Evolutionary conservation across 2,329 filamentous ascomycete species (phyloP).

Genomic region (Aureobasidium subglaciale): DNA sequence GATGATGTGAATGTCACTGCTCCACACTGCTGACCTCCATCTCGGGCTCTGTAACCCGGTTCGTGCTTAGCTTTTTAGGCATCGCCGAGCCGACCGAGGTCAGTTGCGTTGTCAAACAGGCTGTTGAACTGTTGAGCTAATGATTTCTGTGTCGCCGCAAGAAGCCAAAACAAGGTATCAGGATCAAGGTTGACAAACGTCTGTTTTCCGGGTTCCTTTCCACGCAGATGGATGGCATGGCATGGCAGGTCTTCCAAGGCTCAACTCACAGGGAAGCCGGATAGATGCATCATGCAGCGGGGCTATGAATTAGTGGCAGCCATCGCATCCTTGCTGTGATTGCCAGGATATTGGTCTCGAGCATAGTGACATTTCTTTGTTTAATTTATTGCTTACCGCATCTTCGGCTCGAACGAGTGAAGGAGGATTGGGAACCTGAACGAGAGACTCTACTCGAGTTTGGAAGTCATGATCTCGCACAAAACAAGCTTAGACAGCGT

Average conservation of each 20-base stretch:
- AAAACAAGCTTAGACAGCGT: background rate
- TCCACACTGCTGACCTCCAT: background rate
- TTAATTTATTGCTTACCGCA: background rate
- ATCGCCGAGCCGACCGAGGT: background rate
- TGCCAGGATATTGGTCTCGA: background rate
- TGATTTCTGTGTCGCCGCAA: background rate
- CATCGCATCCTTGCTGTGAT: background rate
- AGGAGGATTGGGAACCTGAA: no score
- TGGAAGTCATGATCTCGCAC: background rate
- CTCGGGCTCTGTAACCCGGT: background rate
- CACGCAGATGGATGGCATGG: no score
- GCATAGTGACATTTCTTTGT: no score
- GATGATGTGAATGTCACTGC: background rate
- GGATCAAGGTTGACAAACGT: background rate
- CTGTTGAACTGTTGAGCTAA: background rate
- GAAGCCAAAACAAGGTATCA: background rate
- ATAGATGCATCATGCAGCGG: background rate
- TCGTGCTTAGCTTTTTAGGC: background rate
- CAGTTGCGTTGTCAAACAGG: background rate
- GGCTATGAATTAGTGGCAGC: background rate
- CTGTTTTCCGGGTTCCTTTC: background rate
- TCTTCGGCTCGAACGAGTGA: background rate
- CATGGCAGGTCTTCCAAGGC: no score
- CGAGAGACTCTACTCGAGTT: background rate
- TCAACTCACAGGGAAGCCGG: background rate